Base-by-base conservation (phyloP, 2,329 filamentous ascomycete species). In the Curvularia sp. region DNA sequence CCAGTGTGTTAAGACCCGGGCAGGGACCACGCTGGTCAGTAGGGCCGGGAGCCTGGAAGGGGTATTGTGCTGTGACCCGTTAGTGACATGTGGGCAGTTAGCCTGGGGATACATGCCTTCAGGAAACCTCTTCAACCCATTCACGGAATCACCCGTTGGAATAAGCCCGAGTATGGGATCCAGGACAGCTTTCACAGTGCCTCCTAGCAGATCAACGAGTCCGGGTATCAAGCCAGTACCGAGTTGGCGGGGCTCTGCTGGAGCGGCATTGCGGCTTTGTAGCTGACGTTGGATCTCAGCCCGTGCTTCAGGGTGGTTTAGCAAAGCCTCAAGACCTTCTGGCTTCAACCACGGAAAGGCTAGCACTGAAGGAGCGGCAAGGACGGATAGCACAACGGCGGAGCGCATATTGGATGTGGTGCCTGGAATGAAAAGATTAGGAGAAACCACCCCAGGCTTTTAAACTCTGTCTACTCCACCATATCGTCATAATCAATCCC, bases 11-110 rank as follows among this genome's bases (percentile, higher is more conserved):
- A 19, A 79, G 59, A 19, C 77, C 76, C 10, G 78, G 78, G 58
- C 78, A 80, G 41, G 68, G 71, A n/a, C 77, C 77, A 53, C 77
- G 74, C 34, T 80, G 79, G 55, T 81, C 79, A 7, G 69, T 73
- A 15, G 70, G 53, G 1, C 69, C 69, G 3, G 78, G 78, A 10
- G 76, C 70, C n/a, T 73, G 63, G 51, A 74, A 80, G 9, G 60
- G 59, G 43, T 68, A 74, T 5, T 69, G 68, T 19, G 64, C 62
- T 66, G 41, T 41, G 15, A 10, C n/a, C 9, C n/a, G 23, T 62
- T 13, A 62, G 53, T 25, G 18, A 43, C 9, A 1, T 23, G 3
- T 25, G 19, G 8, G 12, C 4, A 32, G 32, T 2, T 3, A 3
- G n/a, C n/a, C 15, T 10, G 2, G 13, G 7, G 2, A 9, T 9